Evolutionary conservation across 2,329 filamentous ascomycete genomes (phyloP), one percentile per base, ranked within the genome.

Genomic region (Basipetospora chlamydospora): DNA sequence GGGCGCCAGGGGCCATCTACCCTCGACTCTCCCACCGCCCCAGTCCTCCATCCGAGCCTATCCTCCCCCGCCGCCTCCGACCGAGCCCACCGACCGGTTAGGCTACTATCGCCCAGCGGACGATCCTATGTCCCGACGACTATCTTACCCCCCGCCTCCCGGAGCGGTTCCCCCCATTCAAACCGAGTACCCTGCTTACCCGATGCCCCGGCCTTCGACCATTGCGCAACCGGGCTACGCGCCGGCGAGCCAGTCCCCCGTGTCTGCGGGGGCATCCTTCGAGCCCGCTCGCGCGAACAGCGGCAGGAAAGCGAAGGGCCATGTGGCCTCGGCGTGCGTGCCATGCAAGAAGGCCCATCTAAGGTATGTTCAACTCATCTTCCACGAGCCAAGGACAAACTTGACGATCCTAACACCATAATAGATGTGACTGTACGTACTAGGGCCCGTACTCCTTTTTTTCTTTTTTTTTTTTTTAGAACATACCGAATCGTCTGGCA

Each of bases 261-360:
- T 55, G 7, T 50, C 57, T n/a, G 68, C 73, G 26, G 54, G 53
- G 17, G 56, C 61, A 25, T 54, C 62, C 3, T 67, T 65, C 43
- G 57, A 61, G 9, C 74, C 73, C 26, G 69, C n/a, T n/a, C n/a
- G n/a, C 73, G 2, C 77, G 74, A 46, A 63, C 70, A 6, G 72
- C 76, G n/a, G n/a, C 43, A 64, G 75, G 45, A 80, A 79, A 53
- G 77, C 78, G 5, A 85, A 85, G 52, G 80, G 80, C 11, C 83
- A 90, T 60, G 83, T 88, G 37, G 80, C 81, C 35, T 87, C 81
- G 25, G 83, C 83, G 18, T 90, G 83, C 53, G 77, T 88, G 46
- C 84, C 85, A 41, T 90, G 83, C 61, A 88, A 88, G 54, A 77
- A 75, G 55, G 83, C 83, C 26, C 83, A 90, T 68, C 67, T 90